Evolutionary conservation across 2,329 filamentous ascomycete genomes (phyloP).

Genomic region (Alternaria tenuissima): DNA sequence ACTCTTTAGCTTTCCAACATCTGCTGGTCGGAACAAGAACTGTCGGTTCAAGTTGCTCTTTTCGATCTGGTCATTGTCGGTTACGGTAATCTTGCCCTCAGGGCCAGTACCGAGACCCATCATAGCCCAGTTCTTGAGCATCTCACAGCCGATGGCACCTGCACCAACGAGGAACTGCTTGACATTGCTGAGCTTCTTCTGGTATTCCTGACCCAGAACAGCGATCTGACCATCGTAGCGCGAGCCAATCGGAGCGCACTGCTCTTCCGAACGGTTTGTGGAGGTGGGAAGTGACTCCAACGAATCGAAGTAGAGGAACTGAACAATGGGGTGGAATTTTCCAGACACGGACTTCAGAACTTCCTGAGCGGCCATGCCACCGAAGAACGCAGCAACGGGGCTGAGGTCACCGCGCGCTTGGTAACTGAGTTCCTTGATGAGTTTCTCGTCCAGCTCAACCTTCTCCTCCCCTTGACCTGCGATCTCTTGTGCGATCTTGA

Average conservation of each 20-base stretch:
- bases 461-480: conserved; percentile 72
- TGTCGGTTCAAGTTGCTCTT: conserved; percentile 98
- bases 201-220: conserved; percentile 91
- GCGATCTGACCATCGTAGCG: conserved; percentile 98
- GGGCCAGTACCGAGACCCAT: conserved; percentile 91
- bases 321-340: conserved; percentile 94
- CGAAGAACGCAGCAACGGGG: conserved; percentile 94
- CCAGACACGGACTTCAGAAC: conserved; percentile 96
- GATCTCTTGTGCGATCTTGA: conserved; percentile 78
- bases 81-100: conserved; percentile 87
- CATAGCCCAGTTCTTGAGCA: conserved; percentile 99
- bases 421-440: conserved; percentile 91
- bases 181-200: conserved; percentile 89
- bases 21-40: conserved; percentile 91
- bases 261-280: conserved; percentile 78
- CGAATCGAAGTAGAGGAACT: conserved; percentile 98
- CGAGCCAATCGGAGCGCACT: conserved; percentile 83
- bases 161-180: conserved; percentile 95
- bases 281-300: conserved; percentile 90
- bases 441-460: conserved; percentile 87
- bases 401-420: conserved; percentile 91
- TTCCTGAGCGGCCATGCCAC: conserved; percentile 91
- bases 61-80: conserved; percentile 98
- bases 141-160: conserved; percentile 97
- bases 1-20: conserved; percentile 97